Percentiles rank a stretch among this genome's conserved stretches.
These are phyloP conservation scores for Arthromyces matolae DNA, from an alignment of 768 basidiomycete species.

Conservation along the genomic window DNA sequence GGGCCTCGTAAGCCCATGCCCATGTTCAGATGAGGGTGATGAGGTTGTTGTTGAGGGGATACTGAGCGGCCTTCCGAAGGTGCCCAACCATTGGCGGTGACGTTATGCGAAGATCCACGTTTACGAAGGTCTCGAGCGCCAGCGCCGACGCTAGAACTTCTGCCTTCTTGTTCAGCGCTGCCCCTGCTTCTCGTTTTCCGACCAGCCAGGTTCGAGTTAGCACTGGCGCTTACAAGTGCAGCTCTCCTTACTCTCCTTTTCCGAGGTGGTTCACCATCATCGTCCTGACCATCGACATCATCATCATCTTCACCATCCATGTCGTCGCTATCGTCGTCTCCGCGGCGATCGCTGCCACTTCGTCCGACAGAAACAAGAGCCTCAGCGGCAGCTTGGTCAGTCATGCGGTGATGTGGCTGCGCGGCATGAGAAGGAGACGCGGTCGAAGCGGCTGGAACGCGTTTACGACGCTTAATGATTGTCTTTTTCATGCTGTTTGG, in stretches of 20 bases:
- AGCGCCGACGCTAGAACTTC: slow-evolving; percentile 14
- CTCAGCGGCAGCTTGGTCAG: slow-evolving; percentile 87
- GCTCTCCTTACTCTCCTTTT: slow-evolving; percentile 53
- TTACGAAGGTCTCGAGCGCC: slow-evolving; percentile 14
- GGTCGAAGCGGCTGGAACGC: slow-evolving; percentile 87
- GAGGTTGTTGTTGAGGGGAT: slow-evolving; percentile 8
- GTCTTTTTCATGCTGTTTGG: slow-evolving; percentile 99
- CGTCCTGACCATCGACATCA: slow-evolving; percentile 39
- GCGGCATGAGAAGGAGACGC: slow-evolving; percentile 12
- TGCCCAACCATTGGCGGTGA: slow-evolving; percentile 6
- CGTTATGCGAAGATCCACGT: slow-evolving; percentile 6
- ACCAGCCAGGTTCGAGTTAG: slow-evolving; percentile 33
- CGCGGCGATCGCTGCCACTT: slow-evolving; percentile 32
- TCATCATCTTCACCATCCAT: slow-evolving; percentile 36
- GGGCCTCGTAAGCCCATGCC: slow-evolving; percentile 20
- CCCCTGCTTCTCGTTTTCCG: slow-evolving; percentile 22
- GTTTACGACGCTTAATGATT: slow-evolving; percentile 96
- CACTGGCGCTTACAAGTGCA: slow-evolving; percentile 10
- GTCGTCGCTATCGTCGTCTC: slow-evolving; percentile 39
- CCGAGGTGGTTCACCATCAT: slow-evolving; percentile 48
- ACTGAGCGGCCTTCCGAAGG: slow-evolving; percentile 8
- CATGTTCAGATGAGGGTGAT: slow-evolving; percentile 16
- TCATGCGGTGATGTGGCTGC: slow-evolving; percentile 39
- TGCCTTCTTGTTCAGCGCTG: slow-evolving; percentile 8
- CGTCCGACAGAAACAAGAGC: slow-evolving; percentile 82